Evolutionary conservation across 345 rosid genomes (phyloP).

Genomic region (Iberis pinnata): DNA sequence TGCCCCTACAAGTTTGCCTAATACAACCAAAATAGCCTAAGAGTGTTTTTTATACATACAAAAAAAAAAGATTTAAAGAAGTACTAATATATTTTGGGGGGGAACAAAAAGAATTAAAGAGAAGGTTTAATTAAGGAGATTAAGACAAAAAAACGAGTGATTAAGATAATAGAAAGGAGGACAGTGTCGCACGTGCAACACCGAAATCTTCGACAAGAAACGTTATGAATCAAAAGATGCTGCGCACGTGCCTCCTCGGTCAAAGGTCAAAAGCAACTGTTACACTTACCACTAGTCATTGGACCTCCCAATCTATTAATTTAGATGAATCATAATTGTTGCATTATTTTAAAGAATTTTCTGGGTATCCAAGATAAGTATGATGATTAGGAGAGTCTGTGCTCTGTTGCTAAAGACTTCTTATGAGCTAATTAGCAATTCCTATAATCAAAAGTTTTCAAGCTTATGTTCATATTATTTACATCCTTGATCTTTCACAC

Average conservation of each 20-base stretch:
- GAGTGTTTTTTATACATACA: too few relatives aligned
- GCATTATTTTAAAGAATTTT: conserved; percentile 15
- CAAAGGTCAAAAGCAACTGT: conserved; percentile 75
- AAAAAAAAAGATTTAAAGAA: background rate
- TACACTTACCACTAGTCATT: conserved; percentile 33
- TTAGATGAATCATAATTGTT: conserved; percentile 4
- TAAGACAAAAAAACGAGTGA: conserved; percentile 23
- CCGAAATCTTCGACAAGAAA: conserved; percentile 53
- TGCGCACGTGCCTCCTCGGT: conserved; percentile 68
- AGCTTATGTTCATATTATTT: too few relatives aligned
- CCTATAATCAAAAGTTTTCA: background rate
- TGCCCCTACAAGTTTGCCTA: conserved; percentile 28
- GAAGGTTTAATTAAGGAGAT: conserved; percentile 25
- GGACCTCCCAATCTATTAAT: conserved; percentile 28
- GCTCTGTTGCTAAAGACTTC: background rate
- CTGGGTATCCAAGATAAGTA: conserved; percentile 42
- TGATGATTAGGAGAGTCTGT: conserved; percentile 37
- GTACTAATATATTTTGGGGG: conserved; percentile 2
- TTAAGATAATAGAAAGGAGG: conserved; percentile 4
- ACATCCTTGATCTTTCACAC: too few relatives aligned
- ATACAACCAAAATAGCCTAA: conserved; percentile 31
- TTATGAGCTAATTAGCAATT: background rate
- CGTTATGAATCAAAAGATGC: conserved; percentile 41
- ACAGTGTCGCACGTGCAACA: conserved; percentile 67
- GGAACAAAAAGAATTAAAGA: conserved; percentile 20